phyloP scores from a whole-genome alignment of 2,329 filamentous ascomycete genomes.

The Cadophora malorum region DNA sequence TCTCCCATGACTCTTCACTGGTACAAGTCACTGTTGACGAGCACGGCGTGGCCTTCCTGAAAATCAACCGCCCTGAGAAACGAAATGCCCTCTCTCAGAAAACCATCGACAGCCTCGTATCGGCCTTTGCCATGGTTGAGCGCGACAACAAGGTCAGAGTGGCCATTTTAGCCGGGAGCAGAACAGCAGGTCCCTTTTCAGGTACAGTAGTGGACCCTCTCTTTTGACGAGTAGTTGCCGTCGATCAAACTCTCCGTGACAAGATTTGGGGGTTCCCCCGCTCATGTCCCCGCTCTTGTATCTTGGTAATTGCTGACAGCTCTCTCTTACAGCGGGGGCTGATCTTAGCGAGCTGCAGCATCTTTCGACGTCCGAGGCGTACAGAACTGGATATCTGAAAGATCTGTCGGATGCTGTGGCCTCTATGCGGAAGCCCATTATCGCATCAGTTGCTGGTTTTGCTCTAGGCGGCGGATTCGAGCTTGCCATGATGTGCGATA shows the following conservation, averaged over 20 bases:
- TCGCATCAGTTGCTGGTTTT: constrained; percentile 57
- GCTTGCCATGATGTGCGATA: constrained; percentile 52
- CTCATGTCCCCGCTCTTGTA: background rate
- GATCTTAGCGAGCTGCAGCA: constrained; percentile 47
- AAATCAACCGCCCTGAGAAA: constrained; percentile 61
- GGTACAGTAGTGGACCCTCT: constrained; percentile 30
- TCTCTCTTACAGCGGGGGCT: constrained; percentile 36
- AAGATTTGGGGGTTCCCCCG: background rate
- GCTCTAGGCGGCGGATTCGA: constrained; percentile 60
- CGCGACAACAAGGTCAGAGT: constrained; percentile 59
- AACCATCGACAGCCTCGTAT: constrained; percentile 27
- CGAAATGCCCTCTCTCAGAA: constrained; percentile 62
- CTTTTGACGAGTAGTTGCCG: constrained; percentile 29
- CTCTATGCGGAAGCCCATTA: constrained; percentile 53
- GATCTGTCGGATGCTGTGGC: constrained; percentile 50
- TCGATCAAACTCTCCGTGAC: constrained; percentile 17
- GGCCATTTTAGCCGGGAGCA: constrained; percentile 57
- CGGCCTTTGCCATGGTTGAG: constrained; percentile 50
- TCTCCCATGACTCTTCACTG: constrained; percentile 32
- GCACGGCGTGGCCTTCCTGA: constrained; percentile 54
- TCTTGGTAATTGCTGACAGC: constrained; percentile 14
- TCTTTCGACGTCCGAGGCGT: constrained; percentile 43
- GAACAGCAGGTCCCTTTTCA: constrained; percentile 27
- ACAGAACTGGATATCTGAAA: constrained; percentile 45
- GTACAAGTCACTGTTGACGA: constrained; percentile 32